Base-by-base conservation (phyloP, 2,329 filamentous ascomycete genomes). In the Leptographium radiaticola region DNA sequence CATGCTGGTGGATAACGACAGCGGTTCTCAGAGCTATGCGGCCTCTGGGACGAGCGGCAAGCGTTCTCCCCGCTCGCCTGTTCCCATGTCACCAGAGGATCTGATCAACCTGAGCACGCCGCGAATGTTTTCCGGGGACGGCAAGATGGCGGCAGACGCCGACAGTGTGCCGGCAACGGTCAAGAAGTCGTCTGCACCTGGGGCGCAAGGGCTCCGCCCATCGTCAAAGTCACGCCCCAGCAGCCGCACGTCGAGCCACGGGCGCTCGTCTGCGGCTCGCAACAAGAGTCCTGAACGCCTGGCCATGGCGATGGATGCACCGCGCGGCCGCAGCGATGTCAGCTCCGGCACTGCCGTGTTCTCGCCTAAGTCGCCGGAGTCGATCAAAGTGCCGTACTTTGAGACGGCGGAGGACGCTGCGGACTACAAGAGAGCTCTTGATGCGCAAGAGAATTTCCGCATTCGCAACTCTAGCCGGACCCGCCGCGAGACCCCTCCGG, bases 1-100 rank as follows among this genome's bases (percentile, higher is more conserved):
- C 18, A 84, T 87, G 18, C 66, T 68, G 12, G 89, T 87, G 0
- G 43, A 44, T 34, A 31, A 45, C 4, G 79, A 84, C 59, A 84
- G 86, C 44, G 81, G 87, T 13, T 75, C 79, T 46, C 79, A 84
- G 25, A 84, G 83, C 59, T 89, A 65, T 57, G 70, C 75, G 0
- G 55, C 70, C 85, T 58, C 85, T 82, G 56, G 63, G 80, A 86
- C 18, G 80, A 83, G 13, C 12, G 58, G 56, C 13, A 95, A 95
- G 68, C 78, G 87, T 25, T 96, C 91, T 1, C 91, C 91, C 1
- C 94, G 89, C 2, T 96, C 91, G 0, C 91, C 91, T 0, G 78
- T 95, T 2, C 89, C 90, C 4, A 96, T 96, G 90, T 95, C 90
- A 4, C 89, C 89, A 0, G 88, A 95, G 61, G 89, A 96, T 62